phyloP scores from a whole-genome alignment of 345 rosid species.

The Viola odorata region DNA sequence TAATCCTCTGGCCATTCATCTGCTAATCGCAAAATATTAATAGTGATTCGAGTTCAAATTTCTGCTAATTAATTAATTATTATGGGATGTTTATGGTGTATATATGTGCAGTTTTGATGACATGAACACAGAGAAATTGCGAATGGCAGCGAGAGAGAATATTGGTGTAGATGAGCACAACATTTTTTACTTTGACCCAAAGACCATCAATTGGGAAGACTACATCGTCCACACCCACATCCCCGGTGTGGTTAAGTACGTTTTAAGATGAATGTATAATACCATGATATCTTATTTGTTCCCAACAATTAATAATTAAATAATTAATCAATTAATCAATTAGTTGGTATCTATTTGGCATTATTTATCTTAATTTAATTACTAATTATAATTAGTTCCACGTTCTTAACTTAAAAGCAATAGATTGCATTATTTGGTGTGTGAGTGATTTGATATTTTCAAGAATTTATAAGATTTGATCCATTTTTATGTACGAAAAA shows the following conservation, averaged over 20 bases:
- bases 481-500: too few species aligned
- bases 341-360: too few species aligned
- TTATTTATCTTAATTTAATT: too few species aligned
- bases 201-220: slow-evolving; percentile 52
- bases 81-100: too few species aligned
- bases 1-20: not conserved
- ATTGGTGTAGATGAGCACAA: slow-evolving; percentile 23
- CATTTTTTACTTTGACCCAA: slow-evolving; percentile 52
- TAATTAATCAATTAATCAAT: too few species aligned
- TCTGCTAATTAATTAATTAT: not conserved
- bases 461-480: too few species aligned
- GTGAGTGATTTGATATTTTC: too few species aligned
- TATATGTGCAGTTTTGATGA: slow-evolving; percentile 52
- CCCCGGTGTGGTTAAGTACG: slow-evolving; percentile 54
- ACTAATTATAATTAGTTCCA: too few species aligned
- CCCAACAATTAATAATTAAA: not conserved
- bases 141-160: slow-evolving; percentile 27
- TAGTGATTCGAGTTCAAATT: too few species aligned
- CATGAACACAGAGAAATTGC: slow-evolving; percentile 42
- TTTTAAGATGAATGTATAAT: slow-evolving; percentile 28
- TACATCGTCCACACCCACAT: slow-evolving; percentile 51
- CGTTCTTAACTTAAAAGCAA: too few species aligned
- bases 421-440: too few species aligned
- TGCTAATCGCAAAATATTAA: not conserved
- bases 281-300: not conserved